Percentiles rank a stretch among this genome's conserved stretches.
Evolutionary conservation across 441 rosid genomes (phyloP).

Genomic region (Hura crepitans): DNA sequence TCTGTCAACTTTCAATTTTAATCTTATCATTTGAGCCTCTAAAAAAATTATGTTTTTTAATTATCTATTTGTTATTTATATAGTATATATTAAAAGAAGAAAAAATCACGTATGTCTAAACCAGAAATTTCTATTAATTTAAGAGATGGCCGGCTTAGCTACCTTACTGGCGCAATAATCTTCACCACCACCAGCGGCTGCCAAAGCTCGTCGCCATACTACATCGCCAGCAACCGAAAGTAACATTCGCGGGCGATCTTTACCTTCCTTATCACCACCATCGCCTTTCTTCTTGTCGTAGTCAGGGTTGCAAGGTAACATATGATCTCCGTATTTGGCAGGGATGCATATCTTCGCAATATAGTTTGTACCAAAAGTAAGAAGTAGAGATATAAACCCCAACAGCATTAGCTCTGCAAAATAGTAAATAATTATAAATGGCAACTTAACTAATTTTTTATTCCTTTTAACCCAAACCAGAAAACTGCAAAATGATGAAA

Average conservation of each 20-base stretch:
- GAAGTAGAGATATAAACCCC: slow-evolving; percentile 56
- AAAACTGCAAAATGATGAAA: neutral
- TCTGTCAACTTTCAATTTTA: too few relatives aligned
- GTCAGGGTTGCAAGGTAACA: slow-evolving; percentile 48
- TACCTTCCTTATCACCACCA: neutral
- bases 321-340: slow-evolving; percentile 24
- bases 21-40: too few relatives aligned
- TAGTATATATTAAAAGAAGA: too few relatives aligned
- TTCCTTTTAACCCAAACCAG: too few relatives aligned
- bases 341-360: slow-evolving; percentile 50
- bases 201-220: slow-evolving; percentile 38
- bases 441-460: neutral
- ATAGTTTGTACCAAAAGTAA: slow-evolving; percentile 39
- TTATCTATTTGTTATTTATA: too few relatives aligned
- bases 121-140: neutral
- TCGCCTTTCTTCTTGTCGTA: neutral
- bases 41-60: too few relatives aligned
- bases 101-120: too few relatives aligned
- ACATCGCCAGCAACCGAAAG: slow-evolving; percentile 29
- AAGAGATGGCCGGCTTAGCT: neutral
- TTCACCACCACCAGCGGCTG: slow-evolving; percentile 26
- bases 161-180: slow-evolving; percentile 37
- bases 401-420: slow-evolving; percentile 50
- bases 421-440: too few relatives aligned
- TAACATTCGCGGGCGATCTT: slow-evolving; percentile 30